Evolutionary conservation across 1,284 basidiomycete genomes (phyloP), one percentile per base, ranked within the genome.

Genomic region (Phenoliferia sp.): DNA sequence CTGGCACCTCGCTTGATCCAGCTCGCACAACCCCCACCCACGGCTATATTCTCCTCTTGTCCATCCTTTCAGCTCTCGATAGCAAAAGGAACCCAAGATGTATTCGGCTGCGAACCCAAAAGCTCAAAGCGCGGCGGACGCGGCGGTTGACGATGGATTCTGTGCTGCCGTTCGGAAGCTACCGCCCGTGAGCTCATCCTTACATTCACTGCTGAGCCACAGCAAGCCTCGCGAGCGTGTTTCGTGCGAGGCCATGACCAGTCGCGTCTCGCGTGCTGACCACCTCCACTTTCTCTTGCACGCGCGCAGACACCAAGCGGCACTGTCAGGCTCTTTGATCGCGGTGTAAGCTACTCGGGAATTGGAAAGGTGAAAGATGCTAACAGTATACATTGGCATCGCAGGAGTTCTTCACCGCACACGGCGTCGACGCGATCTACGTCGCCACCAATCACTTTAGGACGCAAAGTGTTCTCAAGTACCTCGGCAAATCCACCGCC

Each of bases 361-460:
- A 9, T 1, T 36, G 12, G 34, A 4, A 22, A 22, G 2, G 5
- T 34, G n/a, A n/a, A n/a, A 19, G 22, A 3, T 5, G 19, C 10
- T 26, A 17, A 10, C 57, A 19, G 2, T 19, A 17, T 15, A 19
- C 33, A 33, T 6, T 31, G 22, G 2, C 2, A 16, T 16, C 9
- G 29, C 79, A 87, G 74, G 89, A 93, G 28, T 98, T 88, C 81
- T 98, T 92, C 80, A 88, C 88, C 17, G 89, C 88, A 0, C 93
- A 98, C 76, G 94, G 93, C 0, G 81, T 87, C 5, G 95, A 98
- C 78, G 96, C 95, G 1, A 81, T 87, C 50, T 92, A 88, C 75
- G 87, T 97, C 71, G 94, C 94, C 3, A 84, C 88, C 39, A 84
- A 91, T 75, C 88, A 95, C 66, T 71, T 22, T 68, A 71, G 73